phyloP scores from a whole-genome alignment of 306 rosid genomes.

The Quercus cerris region DNA sequence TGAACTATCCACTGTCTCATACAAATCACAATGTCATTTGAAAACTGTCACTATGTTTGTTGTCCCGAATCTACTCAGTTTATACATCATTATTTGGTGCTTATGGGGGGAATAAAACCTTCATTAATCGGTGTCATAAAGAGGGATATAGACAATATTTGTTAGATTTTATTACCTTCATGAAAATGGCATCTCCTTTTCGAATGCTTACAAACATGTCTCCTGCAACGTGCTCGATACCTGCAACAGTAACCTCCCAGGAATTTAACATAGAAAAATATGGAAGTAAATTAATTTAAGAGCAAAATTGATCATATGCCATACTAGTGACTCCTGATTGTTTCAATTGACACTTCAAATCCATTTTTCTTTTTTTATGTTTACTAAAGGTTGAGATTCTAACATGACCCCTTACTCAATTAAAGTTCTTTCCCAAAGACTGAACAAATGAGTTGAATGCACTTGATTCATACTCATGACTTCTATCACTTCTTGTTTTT shows the following conservation, averaged over 20 bases:
- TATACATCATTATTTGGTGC: no score
- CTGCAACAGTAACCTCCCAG: neutral
- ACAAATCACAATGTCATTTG: neutral
- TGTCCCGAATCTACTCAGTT: neutral
- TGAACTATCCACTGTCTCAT: constrained; percentile 21
- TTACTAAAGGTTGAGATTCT: no score
- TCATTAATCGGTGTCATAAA: neutral
- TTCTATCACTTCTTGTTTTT: no score
- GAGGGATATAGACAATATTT: neutral
- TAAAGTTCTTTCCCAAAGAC: no score
- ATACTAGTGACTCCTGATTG: no score
- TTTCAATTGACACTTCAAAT: no score
- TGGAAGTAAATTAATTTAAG: neutral
- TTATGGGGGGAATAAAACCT: no score
- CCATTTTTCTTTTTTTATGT: no score
- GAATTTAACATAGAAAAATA: neutral
- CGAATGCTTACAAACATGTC: constrained; percentile 26
- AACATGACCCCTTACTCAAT: no score
- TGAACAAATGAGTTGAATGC: no score
- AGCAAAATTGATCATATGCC: no score
- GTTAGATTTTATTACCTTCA: constrained; percentile 13
- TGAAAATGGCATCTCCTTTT: constrained; percentile 25
- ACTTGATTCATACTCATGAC: no score
- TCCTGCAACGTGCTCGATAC: constrained; percentile 22
- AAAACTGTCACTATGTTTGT: neutral